Conservation (phyloP, 2,329 filamentous ascomycete species). For the Calonectria leucothoes region DNA sequence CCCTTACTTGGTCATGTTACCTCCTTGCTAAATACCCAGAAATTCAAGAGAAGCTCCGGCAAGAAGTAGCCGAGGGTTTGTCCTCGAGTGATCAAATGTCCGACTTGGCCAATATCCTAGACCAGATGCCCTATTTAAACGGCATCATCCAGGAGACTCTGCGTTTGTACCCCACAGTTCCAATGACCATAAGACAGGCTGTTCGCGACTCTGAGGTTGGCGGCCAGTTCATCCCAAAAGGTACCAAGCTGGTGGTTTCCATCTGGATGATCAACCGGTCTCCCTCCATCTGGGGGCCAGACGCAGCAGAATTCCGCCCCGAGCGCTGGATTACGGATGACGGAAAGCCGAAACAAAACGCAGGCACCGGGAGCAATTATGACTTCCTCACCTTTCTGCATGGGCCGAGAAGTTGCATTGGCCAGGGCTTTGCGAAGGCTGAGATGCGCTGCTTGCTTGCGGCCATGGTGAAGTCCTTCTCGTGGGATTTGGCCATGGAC, state of each 20-base stretch:
- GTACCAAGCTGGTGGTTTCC: slow-evolving; percentile 70
- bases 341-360: slow-evolving; percentile 68
- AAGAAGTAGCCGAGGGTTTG: slow-evolving; percentile 16
- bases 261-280: slow-evolving; percentile 72
- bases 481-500: slow-evolving; percentile 67
- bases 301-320: slow-evolving; percentile 75
- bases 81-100: slow-evolving; percentile 41
- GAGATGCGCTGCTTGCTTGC: slow-evolving; percentile 82
- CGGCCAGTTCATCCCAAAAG: slow-evolving; percentile 71
- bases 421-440: slow-evolving; percentile 76
- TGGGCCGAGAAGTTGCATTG: slow-evolving; percentile 86
- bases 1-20: slow-evolving; percentile 35
- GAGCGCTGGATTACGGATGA: slow-evolving; percentile 71
- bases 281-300: slow-evolving; percentile 73
- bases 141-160: slow-evolving; percentile 77
- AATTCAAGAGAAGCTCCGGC: slow-evolving; percentile 28
- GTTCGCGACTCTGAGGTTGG: slow-evolving; percentile 66
- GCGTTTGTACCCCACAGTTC: slow-evolving; percentile 75
- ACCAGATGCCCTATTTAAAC: slow-evolving; percentile 75
- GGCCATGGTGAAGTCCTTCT: slow-evolving; percentile 72
- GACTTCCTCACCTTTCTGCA: slow-evolving; percentile 83
- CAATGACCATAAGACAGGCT: slow-evolving; percentile 71
- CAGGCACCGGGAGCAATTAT: slow-evolving; percentile 77
- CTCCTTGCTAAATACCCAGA: slow-evolving; percentile 31
- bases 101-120: slow-evolving; percentile 64